phyloP scores from a whole-genome alignment of 140 eudicot genomes.

The Cichorium intybus region DNA sequence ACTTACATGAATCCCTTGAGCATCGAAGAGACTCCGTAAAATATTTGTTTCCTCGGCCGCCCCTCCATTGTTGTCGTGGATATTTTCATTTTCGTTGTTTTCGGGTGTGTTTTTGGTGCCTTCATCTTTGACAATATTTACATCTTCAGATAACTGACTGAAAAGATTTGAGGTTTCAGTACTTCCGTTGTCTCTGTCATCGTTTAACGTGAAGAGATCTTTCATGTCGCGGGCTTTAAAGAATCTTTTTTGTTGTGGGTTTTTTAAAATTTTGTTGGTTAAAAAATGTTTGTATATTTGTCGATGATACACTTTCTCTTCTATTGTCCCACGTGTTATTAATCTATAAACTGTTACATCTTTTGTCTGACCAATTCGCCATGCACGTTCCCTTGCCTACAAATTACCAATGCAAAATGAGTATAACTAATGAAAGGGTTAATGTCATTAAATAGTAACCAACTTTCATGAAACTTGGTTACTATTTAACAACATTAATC shows the following conservation, averaged over 20 bases:
- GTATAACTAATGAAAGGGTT: too few species aligned
- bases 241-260: constrained; percentile 93
- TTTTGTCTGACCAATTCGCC: constrained; percentile 96
- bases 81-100: constrained; percentile 42
- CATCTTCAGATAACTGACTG: constrained; percentile 69
- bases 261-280: constrained; percentile 84
- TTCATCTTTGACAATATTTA: constrained; percentile 38
- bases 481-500: too few species aligned
- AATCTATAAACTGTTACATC: constrained; percentile 84
- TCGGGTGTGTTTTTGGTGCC: constrained; percentile 12
- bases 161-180: constrained; percentile 87
- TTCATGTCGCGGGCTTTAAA: constrained; percentile 94
- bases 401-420: constrained; percentile 4
- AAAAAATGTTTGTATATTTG: constrained; percentile 93
- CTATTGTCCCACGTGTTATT: constrained; percentile 96
- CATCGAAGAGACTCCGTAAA: constrained; percentile 79
- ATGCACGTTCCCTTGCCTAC: constrained; percentile 99
- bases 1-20: constrained; percentile 97
- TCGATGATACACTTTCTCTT: constrained; percentile 94
- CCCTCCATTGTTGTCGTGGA: constrained; percentile 34
- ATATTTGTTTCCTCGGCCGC: constrained; percentile 72
- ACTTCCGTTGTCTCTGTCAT: constrained; percentile 59
- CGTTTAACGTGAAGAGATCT: constrained; percentile 75
- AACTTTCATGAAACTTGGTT: too few species aligned
- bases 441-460: too few species aligned